Evolutionary conservation across 75 land plant species (phyloP), one percentile per base, ranked within the genome.

Genomic region (Cunninghamia lanceolata): DNA sequence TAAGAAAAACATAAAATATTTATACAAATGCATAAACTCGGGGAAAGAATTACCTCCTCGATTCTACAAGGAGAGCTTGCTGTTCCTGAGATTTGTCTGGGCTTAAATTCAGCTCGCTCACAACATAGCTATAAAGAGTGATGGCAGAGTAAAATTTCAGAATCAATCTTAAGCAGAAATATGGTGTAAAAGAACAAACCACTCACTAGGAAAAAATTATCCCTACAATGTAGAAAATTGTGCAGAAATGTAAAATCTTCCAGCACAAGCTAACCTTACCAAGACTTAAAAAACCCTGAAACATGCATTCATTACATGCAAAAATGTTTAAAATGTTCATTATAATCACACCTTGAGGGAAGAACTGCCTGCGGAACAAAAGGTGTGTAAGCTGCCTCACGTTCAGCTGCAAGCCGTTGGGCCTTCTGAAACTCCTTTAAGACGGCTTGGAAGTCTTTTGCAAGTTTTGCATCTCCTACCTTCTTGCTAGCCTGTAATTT

Each of bases 401-500:
- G 90, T 82, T 96, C 95, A 85, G 94, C 93, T 71, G 96, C 94
- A 82, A 95, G 91, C 78, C 94, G 85, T 84, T 96, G 98, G 46
- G 93, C 95, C 80, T 92, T 94, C 86, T 96, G 95, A 87, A 96
- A 96, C 81, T 94, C 95, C 79, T 94, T 89, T 63, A 96, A 56
- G 32, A 96, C 93, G 7, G 97, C 91, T 88, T 96, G 94, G 82
- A 96, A 96, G 90, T 96, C 98, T 87, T 95, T 96, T 40, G 98
- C 98, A 88, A 96, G 97, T 88, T 96, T 96, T 21, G 98, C 97
- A 93, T 96, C 97, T 39, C 90, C 90, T 53, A 95, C 88, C 83
- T 95, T 95, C 85, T 92, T 96, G 83, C 86, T 91, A 9, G 94
- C 92, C 98, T 96, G 89, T 68, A 87, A 70, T 86, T 45, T 32